Evolutionary conservation across 495 filamentous ascomycete genomes (phyloP).

Genomic region (Penicillium arizonense): DNA sequence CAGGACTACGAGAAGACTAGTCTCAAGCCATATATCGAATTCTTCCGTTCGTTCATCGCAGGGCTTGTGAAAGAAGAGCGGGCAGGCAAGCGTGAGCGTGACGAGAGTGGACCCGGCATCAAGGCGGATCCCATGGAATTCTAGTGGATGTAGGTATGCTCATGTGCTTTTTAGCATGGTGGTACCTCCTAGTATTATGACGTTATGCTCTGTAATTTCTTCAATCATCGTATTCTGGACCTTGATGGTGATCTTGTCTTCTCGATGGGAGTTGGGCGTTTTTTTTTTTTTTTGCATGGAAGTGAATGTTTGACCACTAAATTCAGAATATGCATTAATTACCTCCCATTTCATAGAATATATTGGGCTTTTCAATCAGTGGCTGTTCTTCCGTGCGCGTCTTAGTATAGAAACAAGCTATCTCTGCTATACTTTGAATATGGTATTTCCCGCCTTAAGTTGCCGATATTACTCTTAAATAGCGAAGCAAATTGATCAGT

Average conservation of each 20-base stretch:
- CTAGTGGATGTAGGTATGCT: slow-evolving; percentile 11
- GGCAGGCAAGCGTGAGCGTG: slow-evolving; percentile 67
- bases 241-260: not conserved
- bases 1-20: slow-evolving; percentile 97
- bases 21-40: slow-evolving; percentile 87
- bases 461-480: too few species aligned
- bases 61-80: slow-evolving; percentile 79
- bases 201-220: slow-evolving; percentile 11
- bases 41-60: slow-evolving; percentile 79
- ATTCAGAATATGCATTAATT: not conserved
- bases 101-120: slow-evolving; percentile 47
- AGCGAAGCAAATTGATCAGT: too few species aligned
- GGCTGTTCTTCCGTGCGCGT: too few species aligned
- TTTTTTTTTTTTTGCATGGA: not conserved
- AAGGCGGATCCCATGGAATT: slow-evolving; percentile 57
- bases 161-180: not conserved
- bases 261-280: not conserved
- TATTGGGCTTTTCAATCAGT: too few species aligned
- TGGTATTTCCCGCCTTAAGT: too few species aligned
- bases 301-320: not conserved
- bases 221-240: not conserved
- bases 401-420: too few species aligned
- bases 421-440: too few species aligned
- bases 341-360: not conserved
- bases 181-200: slow-evolving; percentile 9